Base-by-base conservation (phyloP, 2,329 filamentous ascomycete genomes). In the Sporothrix protearum region DNA sequence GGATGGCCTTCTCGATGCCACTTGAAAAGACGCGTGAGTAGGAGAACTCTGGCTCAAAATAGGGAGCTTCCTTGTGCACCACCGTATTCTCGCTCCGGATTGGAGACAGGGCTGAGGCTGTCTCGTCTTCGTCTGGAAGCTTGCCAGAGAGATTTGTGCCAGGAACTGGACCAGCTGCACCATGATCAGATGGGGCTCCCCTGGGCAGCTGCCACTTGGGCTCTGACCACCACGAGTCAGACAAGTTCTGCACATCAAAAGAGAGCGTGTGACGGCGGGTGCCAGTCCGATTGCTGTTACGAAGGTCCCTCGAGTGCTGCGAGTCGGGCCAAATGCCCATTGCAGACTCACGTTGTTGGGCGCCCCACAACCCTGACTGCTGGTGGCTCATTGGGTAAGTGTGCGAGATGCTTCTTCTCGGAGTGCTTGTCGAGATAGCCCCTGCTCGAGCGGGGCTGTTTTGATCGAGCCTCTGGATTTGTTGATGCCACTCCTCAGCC, bases 1-100 rank as follows among this genome's bases (percentile, higher is more conserved):
- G 70, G 3, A 74, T 68, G 1, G 68, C 73, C 33, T 71, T 71
- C 30, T 73, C 71, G 6, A 74, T 51, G 10, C 73, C 51, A 36
- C 6, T 47, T 1, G 69, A 39, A 30, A 55, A 63, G 9, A 42
- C 30, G 14, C 14, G 14, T 45, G 39, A 12, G 39, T 30, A 30
- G 45, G 33, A 64, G 1, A 36, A 12, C 30, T 61, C 33, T 5
- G 57, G 57, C 22, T 64, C 36, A 3, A 3, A 10, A 7, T 36
- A 7, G 19, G 36, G 36, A 12, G 33, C n/a, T 2, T 45, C 59
- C 0, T 64, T 28, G 42, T 45, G 36, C n/a, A 64, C 59, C 36
- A 28, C 36, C 16, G 59, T 45, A 16, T 22, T 22, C 36, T 63
- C 36, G 36, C 36, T 63, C 5, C 5, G 10, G n/a, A 45, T 22